Evolutionary conservation across 2,329 filamentous ascomycete species (phyloP), one percentile per base, ranked within the genome.

Genomic region (Aspergillus sp.): DNA sequence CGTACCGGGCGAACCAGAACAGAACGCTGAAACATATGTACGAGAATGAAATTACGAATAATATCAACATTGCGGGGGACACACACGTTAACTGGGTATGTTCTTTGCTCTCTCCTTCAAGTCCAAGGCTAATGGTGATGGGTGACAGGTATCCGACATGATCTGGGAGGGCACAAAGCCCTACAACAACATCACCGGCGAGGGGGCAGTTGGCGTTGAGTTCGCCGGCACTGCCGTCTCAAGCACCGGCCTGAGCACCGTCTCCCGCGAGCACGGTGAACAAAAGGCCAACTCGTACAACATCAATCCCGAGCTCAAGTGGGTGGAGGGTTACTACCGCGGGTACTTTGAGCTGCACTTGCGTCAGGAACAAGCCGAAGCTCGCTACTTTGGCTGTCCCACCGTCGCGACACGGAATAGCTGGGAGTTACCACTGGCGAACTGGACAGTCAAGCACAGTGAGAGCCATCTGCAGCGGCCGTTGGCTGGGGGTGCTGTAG

Each of bases 261-360:
- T 71, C 1, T 84, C 84, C 2, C 80, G 86, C 61, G 75, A 77
- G 50, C 71, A 73, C 56, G 78, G 79, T 23, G 50, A 52, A 14
- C 12, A 17, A 7, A 23, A 19, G 17, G 50, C 50, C 11, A 15
- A 52, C 17, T 17, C 40, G 2, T 63, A 77, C 61, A 68, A 68
- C 44, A 73, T 79, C 21, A 91, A 90, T 70, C 74, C 77, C 0
- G 86, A 89, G 70, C 76, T 91, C 47, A 86, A 89, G 66, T 91
- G 88, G 89, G 84, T 87, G 64, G 88, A 91, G 57, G 71, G 86
- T 7, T 91, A 89, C 70, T 91, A 90, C 71, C 81, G 88, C 17
- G 89, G 89, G 1, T 91, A 91, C 74, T 90, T 86, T 64, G 82
- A 88, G 67, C 75, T 91, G 41, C 80, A 82, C 48, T 76, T 90